Base-by-base conservation (phyloP, 306 rosid genomes). In the Heteromeles arbutifolia region DNA sequence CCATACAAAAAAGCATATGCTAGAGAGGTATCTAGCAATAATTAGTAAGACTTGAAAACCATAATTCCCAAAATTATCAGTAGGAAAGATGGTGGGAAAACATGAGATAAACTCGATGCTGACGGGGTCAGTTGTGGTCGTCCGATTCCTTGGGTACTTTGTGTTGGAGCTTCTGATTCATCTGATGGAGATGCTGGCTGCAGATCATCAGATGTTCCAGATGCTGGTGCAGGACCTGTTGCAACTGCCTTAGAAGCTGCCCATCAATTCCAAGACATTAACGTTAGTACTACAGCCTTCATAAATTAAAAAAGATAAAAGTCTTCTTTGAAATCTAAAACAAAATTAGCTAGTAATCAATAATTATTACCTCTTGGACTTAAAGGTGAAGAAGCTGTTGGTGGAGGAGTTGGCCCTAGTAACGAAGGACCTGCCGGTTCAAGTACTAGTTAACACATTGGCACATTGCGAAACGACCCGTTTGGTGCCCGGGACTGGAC, bases 321-420 rank as follows among this genome's bases (percentile, higher is more conserved):
- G 29, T 53, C 34, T 69, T 69, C 21, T 7, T 9, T 54, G 13
- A 34, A 71, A 8, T 52, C 32, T 31, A 19, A 57, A 4, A 57
- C 2, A 53, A 21, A 24, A 25, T 10, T 22, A 39, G 48, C 10
- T 66, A 39, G 67, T 34, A n/a, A 7, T 14, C 34, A 31, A 17
- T 66, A 32, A 11, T 7, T n/a, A 52, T 77, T 85, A 90, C 94
- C 94, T 80, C 24, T 63, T 37, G 90, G 87, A 74, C 87, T 86
- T 6, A 65, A 70, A 61, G 96, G 84, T 63, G 96, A 82, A 52
- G 56, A 77, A 53, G 83, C 81, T 25, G 39, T 22, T 3, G 87
- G 85, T 9, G 87, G 11, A 52, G 21, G 67, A 73, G 72, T 25
- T 57, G 87, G 75, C 50, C 73, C 88, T 56, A 85, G 67, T 0